Percentiles rank a stretch among this genome's conserved stretches.
Evolutionary conservation across 2,329 filamentous ascomycete genomes (phyloP).

Genomic region (Ophiosphaerella narmari): DNA sequence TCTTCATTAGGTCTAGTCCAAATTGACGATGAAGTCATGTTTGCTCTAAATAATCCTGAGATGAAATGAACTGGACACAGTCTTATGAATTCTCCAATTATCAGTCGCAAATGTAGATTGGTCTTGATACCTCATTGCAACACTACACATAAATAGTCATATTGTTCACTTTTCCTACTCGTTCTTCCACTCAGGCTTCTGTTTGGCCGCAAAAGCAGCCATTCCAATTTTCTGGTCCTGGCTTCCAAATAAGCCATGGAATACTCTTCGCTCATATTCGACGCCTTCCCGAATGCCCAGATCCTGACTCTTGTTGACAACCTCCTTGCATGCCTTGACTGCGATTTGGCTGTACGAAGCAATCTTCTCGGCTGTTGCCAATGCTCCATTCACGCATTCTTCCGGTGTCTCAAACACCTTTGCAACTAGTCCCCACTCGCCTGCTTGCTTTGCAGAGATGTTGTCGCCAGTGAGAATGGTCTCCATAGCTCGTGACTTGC

Average conservation of each 20-base stretch:
- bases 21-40: background rate
- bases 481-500: constrained; percentile 54
- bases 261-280: constrained; percentile 90
- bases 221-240: constrained; percentile 96
- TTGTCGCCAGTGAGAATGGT: constrained; percentile 59
- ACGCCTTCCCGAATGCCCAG: constrained; percentile 84
- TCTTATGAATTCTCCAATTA: too few relatives aligned
- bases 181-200: constrained; percentile 88
- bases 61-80: too few relatives aligned
- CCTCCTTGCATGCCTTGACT: constrained; percentile 89
- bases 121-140: too few relatives aligned
- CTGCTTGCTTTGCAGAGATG: constrained; percentile 83
- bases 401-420: constrained; percentile 79
- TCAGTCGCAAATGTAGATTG: too few relatives aligned
- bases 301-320: constrained; percentile 99
- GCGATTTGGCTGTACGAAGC: constrained; percentile 86
- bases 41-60: too few relatives aligned
- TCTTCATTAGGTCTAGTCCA: constrained; percentile 3
- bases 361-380: constrained; percentile 87
- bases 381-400: constrained; percentile 77
- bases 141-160: too few relatives aligned
- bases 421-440: constrained; percentile 87
- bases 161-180: constrained; percentile 56
- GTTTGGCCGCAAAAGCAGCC: constrained; percentile 94
- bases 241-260: constrained; percentile 91